Evolutionary conservation across 108 stramenopile species (phyloP).

Genomic region (Skeletonema marinoi): DNA sequence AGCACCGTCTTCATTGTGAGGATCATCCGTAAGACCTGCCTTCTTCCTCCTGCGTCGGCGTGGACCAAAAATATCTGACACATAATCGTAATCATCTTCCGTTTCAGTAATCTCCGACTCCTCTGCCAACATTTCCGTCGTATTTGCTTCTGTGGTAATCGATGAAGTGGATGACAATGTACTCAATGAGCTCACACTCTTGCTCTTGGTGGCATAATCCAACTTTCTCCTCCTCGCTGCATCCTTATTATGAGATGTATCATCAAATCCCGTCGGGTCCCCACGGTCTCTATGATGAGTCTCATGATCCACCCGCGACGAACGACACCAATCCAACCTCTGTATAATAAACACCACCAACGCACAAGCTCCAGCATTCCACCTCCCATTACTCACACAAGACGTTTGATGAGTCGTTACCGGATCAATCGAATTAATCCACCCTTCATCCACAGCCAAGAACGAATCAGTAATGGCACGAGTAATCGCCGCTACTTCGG

Average conservation of each 20-base stretch:
- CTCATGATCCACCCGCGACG: conserved; percentile 42
- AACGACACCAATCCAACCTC: conserved; percentile 72
- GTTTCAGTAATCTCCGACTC: conserved; percentile 80
- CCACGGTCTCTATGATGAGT: conserved; percentile 50
- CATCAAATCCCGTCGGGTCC: conserved; percentile 50
- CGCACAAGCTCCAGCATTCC: conserved; percentile 90
- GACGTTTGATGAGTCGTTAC: conserved; percentile 82
- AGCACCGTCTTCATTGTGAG: conserved; percentile 38
- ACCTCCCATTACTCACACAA: conserved; percentile 77
- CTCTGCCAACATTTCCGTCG: conserved; percentile 59
- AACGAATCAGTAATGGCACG: conserved; percentile 78
- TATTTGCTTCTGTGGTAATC: conserved; percentile 61
- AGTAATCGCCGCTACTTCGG: conserved; percentile 72
- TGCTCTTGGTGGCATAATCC: conserved; percentile 70
- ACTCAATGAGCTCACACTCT: conserved; percentile 74
- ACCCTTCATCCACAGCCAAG: conserved; percentile 83
- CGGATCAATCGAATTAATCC: conserved; percentile 89
- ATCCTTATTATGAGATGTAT: conserved; percentile 79
- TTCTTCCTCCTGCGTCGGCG: conserved; percentile 34
- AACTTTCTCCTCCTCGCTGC: conserved; percentile 73
- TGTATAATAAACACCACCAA: conserved; percentile 77
- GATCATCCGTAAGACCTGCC: conserved; percentile 36
- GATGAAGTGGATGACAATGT: conserved; percentile 74
- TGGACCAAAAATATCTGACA: conserved; percentile 40
- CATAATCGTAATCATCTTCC: conserved; percentile 75